phyloP scores from a whole-genome alignment of 257 asterid genomes.

The Solanum ossicruentum region DNA sequence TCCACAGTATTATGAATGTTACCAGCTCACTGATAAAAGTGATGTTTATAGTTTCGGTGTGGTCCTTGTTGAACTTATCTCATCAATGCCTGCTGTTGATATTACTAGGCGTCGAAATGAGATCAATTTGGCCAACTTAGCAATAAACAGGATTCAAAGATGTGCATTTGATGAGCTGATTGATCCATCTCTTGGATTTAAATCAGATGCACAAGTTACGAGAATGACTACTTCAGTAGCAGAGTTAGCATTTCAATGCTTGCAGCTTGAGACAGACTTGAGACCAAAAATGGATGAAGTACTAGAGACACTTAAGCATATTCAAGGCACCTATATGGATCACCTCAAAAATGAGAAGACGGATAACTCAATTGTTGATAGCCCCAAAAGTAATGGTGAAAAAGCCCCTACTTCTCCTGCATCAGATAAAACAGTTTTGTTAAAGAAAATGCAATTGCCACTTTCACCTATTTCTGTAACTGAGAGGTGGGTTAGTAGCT shows the following conservation, averaged over 20 bases:
- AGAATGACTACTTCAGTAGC: slow-evolving; percentile 70
- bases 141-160: slow-evolving; percentile 41
- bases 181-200: slow-evolving; percentile 43
- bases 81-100: slow-evolving; percentile 77
- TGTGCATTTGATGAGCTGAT: slow-evolving; percentile 57
- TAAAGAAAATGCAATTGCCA: slow-evolving; percentile 19
- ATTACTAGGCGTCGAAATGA: slow-evolving; percentile 51
- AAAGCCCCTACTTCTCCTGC: slow-evolving; percentile 18
- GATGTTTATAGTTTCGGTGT: slow-evolving; percentile 84
- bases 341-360: slow-evolving; percentile 1
- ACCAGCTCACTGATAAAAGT: slow-evolving; percentile 59
- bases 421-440: slow-evolving; percentile 18
- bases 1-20: slow-evolving; percentile 67
- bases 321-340: slow-evolving; percentile 12
- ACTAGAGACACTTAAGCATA: slow-evolving; percentile 17
- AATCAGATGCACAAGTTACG: slow-evolving; percentile 26
- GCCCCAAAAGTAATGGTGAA: not conserved
- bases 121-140: slow-evolving; percentile 57
- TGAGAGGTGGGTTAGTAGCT: slow-evolving; percentile 28
- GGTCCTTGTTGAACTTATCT: slow-evolving; percentile 60
- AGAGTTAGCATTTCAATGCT: slow-evolving; percentile 58
- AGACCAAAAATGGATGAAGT: slow-evolving; percentile 78
- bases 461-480: slow-evolving; percentile 32
- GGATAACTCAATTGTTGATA: not conserved
- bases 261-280: slow-evolving; percentile 58